Base-by-base conservation (phyloP, 2,329 filamentous ascomycete genomes). In the Pseudocercospora eumusae region DNA sequence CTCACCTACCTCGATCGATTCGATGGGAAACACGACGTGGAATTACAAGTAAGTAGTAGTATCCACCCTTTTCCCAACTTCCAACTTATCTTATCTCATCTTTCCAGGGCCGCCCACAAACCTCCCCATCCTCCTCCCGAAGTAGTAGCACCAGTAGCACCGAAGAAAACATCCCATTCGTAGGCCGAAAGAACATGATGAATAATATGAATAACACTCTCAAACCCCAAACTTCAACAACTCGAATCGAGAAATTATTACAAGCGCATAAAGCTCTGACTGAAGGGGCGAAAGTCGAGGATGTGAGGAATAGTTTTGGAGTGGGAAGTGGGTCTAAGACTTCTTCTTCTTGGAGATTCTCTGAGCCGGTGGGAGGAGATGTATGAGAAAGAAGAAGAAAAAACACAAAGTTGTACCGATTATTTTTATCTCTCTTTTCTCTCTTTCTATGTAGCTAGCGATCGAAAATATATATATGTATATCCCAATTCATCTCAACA, bases 1-100 rank as follows among this genome's bases (percentile, higher is more conserved):
- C 57, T 63, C 7, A 44, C 55, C n/a, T 63, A 63, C 25, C 33
- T 63, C 23, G 61, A 63, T 28, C 45, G 57, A 27, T 36, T 55
- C 27, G 40, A 54, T 20, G 54, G 27, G 3, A 28, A 49, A 18
- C 61, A 63, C 31, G 61, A 63, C 21, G 49, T 63, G 5, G 61
- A 63, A 36, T 42, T 63, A 2, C 61, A 63, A 27, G 61, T 47
- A 47, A 47, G n/a, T 3, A 1, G 4, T 44, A n/a, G n/a, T n/a
- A n/a, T n/a, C 8, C 40, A n/a, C 7, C 40, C 13, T n/a, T n/a
- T 13, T 8, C 8, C 27, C 27, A 8, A 28, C 27, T 28, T 28
- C 42, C 10, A 2, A 45, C 42, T 45, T 4, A 45, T n/a, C n/a
- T n/a, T n/a, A n/a, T n/a, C n/a, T n/a, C 42, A 21, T 11, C 4